Evolutionary conservation across 208 protist species (phyloP), one percentile per base, ranked within the genome.

Genomic region (Trypanosoma mega): DNA sequence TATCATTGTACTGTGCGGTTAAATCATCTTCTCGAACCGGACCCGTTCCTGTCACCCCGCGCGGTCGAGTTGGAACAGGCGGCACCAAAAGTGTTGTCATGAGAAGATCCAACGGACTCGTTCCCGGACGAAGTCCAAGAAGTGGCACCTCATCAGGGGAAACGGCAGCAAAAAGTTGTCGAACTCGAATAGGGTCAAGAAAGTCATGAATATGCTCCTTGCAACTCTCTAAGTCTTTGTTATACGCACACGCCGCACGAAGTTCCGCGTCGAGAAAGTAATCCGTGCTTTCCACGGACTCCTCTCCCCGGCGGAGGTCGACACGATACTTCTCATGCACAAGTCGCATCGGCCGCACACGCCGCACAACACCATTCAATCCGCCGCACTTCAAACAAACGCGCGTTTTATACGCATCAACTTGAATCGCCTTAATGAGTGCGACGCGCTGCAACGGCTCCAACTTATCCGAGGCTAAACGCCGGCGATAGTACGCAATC

Each of bases 21-120:
- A 99, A 60, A 76, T 99, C 98, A 74, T 99, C 99, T 57, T 99
- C 98, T 60, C 98, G 99, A 24, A 81, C 62, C 29, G 78, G 72
- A 21, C 47, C 30, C 1, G 77, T 88, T 24, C 83, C 88, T 12
- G 68, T 30, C 26, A 23, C 81, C 1, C 98, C 97, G 11, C 97
- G 97, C 14, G 99, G 99, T 37, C 99, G 85, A 67, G 99, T 98
- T 26, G 72, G 93, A 4, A 97, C 85, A 0, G 99, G 98, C 5
- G 99, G 98, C 1, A 99, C 97, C 6, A 98, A 66, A 2, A 99
- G 46, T 29, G 90, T 74, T 33, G 73, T 92, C 14, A 99, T 51
- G 34, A 99, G 90, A 11, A 99, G 69, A 45, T 93, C 57, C 43
- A 98, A 75, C 7, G 98, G 90, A n/a, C 61, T 72, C 5, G 68